Conservation (phyloP, 805 yeast genomes). For the Hanseniaspora mollemarum region DNA sequence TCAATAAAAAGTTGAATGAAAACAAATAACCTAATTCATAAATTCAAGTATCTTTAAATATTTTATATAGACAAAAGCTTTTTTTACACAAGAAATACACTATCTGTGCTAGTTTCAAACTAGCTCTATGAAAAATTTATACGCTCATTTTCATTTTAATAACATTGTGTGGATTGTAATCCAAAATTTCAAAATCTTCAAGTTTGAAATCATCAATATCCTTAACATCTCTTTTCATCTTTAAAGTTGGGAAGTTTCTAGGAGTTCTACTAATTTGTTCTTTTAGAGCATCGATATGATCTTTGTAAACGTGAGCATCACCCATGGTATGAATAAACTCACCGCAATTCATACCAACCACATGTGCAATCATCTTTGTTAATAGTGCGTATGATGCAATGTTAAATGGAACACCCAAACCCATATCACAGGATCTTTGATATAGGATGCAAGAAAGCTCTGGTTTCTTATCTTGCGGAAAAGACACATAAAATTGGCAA, state of each 20-base stretch:
- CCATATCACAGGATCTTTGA: slow-evolving; percentile 99
- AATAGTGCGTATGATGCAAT: slow-evolving; percentile 91
- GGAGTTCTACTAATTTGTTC: slow-evolving; percentile 72
- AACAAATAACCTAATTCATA: too few species aligned
- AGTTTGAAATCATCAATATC: slow-evolving; percentile 76
- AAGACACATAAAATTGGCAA: slow-evolving; percentile 85
- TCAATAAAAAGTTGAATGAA: not conserved
- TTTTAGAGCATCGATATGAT: slow-evolving; percentile 83
- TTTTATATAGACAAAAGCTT: too few species aligned
- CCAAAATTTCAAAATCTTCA: slow-evolving; percentile 76
- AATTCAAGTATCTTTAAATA: too few species aligned
- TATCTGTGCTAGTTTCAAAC: slow-evolving; percentile 14
- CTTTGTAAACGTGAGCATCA: slow-evolving; percentile 88
- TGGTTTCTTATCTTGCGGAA: slow-evolving; percentile 54
- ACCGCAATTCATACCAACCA: slow-evolving; percentile 91
- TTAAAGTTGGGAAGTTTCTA: slow-evolving; percentile 64
- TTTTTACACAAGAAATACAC: not conserved
- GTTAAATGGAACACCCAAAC: slow-evolving; percentile 97
- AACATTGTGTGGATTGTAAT: slow-evolving; percentile 68
- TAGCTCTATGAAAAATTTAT: too few species aligned
- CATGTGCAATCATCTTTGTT: slow-evolving; percentile 89
- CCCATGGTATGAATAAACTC: slow-evolving; percentile 93
- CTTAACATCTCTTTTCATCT: slow-evolving; percentile 53
- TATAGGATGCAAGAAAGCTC: slow-evolving; percentile 77
- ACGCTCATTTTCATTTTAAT: slow-evolving; percentile 98